A percentile compares a stretch with the other conserved stretches of the same genome.
phyloP scores from a whole-genome alignment of 768 basidiomycete genomes.

The Mycena sanguinolenta region DNA sequence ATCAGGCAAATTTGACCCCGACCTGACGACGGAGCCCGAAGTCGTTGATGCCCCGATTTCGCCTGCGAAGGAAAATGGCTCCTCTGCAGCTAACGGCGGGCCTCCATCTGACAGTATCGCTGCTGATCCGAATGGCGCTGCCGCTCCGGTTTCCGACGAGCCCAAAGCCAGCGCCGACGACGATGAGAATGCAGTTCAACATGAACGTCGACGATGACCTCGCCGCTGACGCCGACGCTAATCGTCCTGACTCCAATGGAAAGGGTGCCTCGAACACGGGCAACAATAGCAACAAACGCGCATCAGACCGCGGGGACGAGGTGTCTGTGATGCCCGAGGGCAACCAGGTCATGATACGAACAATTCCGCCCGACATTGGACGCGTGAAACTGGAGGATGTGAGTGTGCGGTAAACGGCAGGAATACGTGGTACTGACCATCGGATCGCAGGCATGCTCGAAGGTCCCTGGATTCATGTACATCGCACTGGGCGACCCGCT shows the following conservation, averaged over 20 bases:
- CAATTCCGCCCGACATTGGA: constrained; percentile 93
- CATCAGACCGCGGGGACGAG: constrained; percentile 75
- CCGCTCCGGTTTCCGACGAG: constrained; percentile 60
- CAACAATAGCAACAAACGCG: constrained; percentile 57
- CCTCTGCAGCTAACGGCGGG: constrained; percentile 55
- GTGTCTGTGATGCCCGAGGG: constrained; percentile 80
- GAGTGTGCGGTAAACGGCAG: constrained; percentile 40
- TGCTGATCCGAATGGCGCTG: constrained; percentile 56
- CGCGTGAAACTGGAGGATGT: constrained; percentile 93
- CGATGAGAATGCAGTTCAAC: constrained; percentile 82
- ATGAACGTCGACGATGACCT: constrained; percentile 79
- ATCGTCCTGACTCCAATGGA: constrained; percentile 70
- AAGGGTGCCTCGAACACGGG: constrained; percentile 57
- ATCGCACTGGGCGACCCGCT: constrained; percentile 93
- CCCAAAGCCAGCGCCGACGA: constrained; percentile 65
- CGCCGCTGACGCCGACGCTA: constrained; percentile 68
- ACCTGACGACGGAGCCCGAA: constrained; percentile 70
- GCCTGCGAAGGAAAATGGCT: constrained; percentile 64
- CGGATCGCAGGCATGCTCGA: constrained; percentile 73
- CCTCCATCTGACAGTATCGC: constrained; percentile 32
- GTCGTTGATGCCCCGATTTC: constrained; percentile 50
- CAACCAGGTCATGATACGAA: constrained; percentile 94
- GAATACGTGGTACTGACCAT: constrained; percentile 4
- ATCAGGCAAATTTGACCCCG: constrained; percentile 87
- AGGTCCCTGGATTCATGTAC: constrained; percentile 86